Base-by-base conservation (phyloP, 2,329 filamentous ascomycete species). In the Colletotrichum sp. region DNA sequence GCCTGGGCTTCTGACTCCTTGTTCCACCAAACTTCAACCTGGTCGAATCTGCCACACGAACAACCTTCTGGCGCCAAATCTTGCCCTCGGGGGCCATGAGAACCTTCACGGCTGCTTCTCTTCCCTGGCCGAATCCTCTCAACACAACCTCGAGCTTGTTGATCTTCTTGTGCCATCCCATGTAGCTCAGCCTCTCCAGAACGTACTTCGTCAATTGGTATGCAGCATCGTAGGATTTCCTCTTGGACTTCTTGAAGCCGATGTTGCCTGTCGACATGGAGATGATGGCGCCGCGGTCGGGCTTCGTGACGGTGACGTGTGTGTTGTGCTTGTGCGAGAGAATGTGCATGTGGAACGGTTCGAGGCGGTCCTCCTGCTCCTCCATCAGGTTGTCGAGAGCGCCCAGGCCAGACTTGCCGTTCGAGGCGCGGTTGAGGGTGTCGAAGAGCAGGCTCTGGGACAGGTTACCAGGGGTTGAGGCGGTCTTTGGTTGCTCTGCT, bases 21-120 rank as follows among this genome's bases (percentile, higher is more conserved):
- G 95, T 95, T 82, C 97, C 98, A 86, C 96, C 97, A 89, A 99
- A 98, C 89, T 99, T 99, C 85, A 99, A 86, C 81, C 94, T 94
- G 71, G 96, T 99, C 55, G 92, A 90, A 87, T 99, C 97, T 36
- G 95, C 93, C 77, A 99, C 94, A 80, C 93, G 93, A 57, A 92
- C 88, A 79, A 99, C 94, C 87, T 94, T 92, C 36, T 90, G 88
- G 79, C 95, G 91, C 79, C 99, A 86, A 80, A 92, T 84, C 82
- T 92, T 93, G 73, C 97, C 97, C 84, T 99, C 96, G 26, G 90
- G 93, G 44, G 96, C 96, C 85, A 99, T 87, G 75, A 99, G 87
- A 8, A 96, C 95, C 90, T 99, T 99, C 71, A 93, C 93, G 69
- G 96, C 94, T 2, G 97, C 97, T 81, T 99, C 96, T 80, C 98